Conservation (phyloP, 2,329 filamentous ascomycete genomes). For the Hypoxylon sp. region DNA sequence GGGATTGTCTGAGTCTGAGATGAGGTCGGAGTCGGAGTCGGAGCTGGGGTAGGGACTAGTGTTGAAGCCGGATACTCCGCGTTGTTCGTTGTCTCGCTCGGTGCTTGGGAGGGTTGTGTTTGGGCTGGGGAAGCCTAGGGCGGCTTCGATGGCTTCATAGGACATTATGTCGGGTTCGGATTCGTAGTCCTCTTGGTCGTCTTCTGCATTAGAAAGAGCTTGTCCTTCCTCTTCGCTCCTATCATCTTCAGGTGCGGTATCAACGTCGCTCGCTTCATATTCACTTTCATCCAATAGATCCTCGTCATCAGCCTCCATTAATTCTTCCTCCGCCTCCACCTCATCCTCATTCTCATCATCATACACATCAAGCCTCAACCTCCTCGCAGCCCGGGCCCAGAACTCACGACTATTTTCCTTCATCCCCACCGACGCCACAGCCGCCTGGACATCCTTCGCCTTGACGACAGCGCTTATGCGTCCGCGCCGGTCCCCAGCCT, state of each 20-base stretch:
- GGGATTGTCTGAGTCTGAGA: conserved; percentile 36
- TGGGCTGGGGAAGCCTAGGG: conserved; percentile 51
- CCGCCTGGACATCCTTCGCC: conserved; percentile 64
- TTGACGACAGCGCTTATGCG: conserved; percentile 56
- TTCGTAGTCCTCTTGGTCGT: conserved; percentile 29
- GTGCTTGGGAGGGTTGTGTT: background rate
- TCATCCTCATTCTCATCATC: conserved; percentile 55
- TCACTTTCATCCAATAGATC: background rate
- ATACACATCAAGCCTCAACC: conserved; percentile 65
- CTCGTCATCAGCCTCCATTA: conserved; percentile 6
- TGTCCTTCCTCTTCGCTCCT: conserved; percentile 9
- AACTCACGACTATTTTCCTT: conserved; percentile 57
- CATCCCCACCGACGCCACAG: conserved; percentile 64
- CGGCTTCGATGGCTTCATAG: conserved; percentile 62
- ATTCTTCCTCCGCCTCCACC: background rate
- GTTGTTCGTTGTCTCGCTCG: conserved; percentile 3
- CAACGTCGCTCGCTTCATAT: conserved; percentile 52
- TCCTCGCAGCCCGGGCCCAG: conserved; percentile 65
- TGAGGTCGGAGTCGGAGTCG: conserved; percentile 52
- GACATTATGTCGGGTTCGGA: conserved; percentile 54
- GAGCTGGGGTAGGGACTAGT: conserved; percentile 26
- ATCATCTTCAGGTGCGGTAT: background rate
- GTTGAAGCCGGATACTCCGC: conserved; percentile 12
- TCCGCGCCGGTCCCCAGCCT: conserved; percentile 30
- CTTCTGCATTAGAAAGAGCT: conserved; percentile 2